phyloP scores from a whole-genome alignment of 768 basidiomycete species.

The Trametopsis cervina region DNA sequence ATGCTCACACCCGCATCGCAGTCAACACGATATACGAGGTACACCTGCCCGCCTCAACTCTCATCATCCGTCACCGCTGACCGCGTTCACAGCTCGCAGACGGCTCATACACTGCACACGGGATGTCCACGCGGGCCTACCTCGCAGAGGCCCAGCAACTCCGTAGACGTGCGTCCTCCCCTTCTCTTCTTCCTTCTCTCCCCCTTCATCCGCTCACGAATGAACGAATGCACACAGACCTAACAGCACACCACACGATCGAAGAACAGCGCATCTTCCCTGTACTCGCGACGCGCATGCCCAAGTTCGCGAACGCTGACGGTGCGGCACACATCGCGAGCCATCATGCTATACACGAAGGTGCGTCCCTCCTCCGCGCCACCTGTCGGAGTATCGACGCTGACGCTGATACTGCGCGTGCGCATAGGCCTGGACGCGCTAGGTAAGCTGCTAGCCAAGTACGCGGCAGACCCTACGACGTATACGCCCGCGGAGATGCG shows the following conservation, averaged over 20 bases:
- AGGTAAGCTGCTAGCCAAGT: conserved; percentile 32
- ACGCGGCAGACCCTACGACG: conserved; percentile 33
- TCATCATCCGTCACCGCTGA: not conserved
- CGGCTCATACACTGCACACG: conserved; percentile 40
- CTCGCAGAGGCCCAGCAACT: conserved; percentile 33
- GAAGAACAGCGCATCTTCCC: conserved; percentile 50
- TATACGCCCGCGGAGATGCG: conserved; percentile 47
- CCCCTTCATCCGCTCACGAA: not conserved
- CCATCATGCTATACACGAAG: conserved; percentile 49
- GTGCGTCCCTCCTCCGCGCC: conserved; percentile 18
- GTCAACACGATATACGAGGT: conserved; percentile 34
- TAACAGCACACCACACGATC: conserved; percentile 49
- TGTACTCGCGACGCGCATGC: conserved; percentile 40
- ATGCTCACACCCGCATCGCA: not conserved
- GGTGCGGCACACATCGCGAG: conserved; percentile 41
- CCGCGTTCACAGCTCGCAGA: conserved; percentile 39
- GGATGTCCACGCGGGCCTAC: conserved; percentile 36
- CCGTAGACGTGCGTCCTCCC: conserved; percentile 30
- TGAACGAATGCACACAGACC: conserved; percentile 27
- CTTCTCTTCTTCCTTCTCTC: not conserved
- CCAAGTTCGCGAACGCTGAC: conserved; percentile 37
- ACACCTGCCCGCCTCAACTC: not conserved
- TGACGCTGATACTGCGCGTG: not conserved
- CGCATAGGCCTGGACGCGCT: conserved; percentile 41
- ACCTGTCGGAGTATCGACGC: not conserved